Base-by-base conservation (phyloP, 1,139 yeast genomes). In the Tardiomyces digboiensis region DNA sequence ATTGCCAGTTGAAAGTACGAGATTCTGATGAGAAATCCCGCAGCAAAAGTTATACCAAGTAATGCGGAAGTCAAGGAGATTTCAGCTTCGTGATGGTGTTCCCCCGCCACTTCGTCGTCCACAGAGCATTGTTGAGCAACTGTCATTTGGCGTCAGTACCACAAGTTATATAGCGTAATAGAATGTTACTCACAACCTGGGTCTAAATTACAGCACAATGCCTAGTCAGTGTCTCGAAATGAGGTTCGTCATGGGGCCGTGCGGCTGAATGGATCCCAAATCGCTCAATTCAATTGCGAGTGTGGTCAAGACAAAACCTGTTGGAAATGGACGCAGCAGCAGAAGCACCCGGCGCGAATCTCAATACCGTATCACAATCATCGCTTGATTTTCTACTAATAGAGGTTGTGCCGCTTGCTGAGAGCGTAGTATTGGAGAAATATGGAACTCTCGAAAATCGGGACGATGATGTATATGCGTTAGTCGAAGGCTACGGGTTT, bases 321-420 rank as follows among this genome's bases (percentile, higher is more conserved):
- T 8, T 8, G 12, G 12, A 6, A 29, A 33, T 33, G 37, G 37
- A n/a, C 19, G 12, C 37, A 12, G 37, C 7, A 7, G 13, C 8
- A n/a, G n/a, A 8, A 20, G 36, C 36, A n/a, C 13, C 37, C 19
- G 19, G 19, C 19, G n/a, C 33, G 10, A 16, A 16, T 26, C 10
- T 16, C 14, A 16, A 16, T 5, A 16, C 33, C 5, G 33, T 26
- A 3, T 26, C 33, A 3, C 33, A 26, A 16, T n/a, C 57, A 20
- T 51, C 57, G 20, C 42, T 82, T 41, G 81, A 80, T 40, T 71
- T 78, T 49, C 73, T 87, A 22, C 64, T 88, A 21, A 84, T 80
- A 57, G 95, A 87, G 61, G 65, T 83, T 39, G 79, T 86, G 1
- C 93, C 95, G 10, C 64, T 82, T 36, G 76, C 87, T 1, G 72